Base-by-base conservation (phyloP, 2,329 filamentous ascomycete genomes). In the Geosmithia putterillii region DNA sequence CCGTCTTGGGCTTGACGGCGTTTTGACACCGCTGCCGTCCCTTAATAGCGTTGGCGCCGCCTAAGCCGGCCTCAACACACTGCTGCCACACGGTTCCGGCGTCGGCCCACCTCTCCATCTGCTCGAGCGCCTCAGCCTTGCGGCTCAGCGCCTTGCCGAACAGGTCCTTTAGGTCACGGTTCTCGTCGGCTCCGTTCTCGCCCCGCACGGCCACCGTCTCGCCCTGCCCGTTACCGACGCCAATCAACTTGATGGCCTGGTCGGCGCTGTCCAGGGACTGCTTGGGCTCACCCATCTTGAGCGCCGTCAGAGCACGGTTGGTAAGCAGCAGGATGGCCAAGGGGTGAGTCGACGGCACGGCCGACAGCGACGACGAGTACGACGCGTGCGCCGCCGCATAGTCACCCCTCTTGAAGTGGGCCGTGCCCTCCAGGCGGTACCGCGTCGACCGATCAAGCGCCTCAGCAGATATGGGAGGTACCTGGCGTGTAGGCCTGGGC, bases 121-220 rank as follows among this genome's bases (percentile, higher is more conserved):
- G 84, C 61, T 98, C 92, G 7, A 96, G 71, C 1, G 88, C 92
- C 63, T 98, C 92, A 1, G 92, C 92, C 66, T 96, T 96, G 43
- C 92, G 83, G 65, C 86, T 90, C 23, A 96, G 67, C 0, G 90
- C 90, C 61, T 96, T 98, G 43, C 87, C 89, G 56, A 84, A 96
- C 48, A 95, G 85, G 17, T 95, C 89, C 49, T 79, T 83, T 86
- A 98, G 94, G 40, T 90, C 83, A 51, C 94, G 92, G 18, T 68
- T 67, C 44, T 81, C 72, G 28, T 79, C 73, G 36, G 65, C 64
- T n/a, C 68, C 65, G 44, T 73, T 74, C 6, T 67, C 66, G 19
- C 70, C 72, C 20, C 70, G 72, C 0, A 95, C 68, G 18, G 82
- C 72, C 38, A 98, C 86, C 7, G 67, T 76, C 63, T 98, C 92